Conservation (phyloP, 352 stramenopile species). For the Globisporangium canariense region DNA sequence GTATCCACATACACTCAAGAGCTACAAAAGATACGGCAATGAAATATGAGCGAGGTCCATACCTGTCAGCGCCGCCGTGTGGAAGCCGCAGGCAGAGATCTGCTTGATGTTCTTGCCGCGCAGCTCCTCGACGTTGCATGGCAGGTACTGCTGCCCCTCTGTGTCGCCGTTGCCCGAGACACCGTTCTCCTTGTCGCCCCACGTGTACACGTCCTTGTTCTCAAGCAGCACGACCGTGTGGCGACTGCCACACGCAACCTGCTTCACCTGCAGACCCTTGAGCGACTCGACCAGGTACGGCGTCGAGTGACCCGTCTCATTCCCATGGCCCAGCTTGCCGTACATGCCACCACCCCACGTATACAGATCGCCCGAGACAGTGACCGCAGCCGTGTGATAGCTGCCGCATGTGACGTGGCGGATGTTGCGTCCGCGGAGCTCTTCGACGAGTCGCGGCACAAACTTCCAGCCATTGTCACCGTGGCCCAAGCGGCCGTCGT, state of each 20-base stretch:
- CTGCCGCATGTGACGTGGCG: conserved; percentile 94
- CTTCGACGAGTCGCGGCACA: conserved; percentile 91
- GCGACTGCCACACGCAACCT: conserved; percentile 93
- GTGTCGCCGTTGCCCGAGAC: conserved; percentile 93
- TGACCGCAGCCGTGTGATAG: conserved; percentile 95
- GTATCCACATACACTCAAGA: neutral
- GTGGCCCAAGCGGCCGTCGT: conserved; percentile 89
- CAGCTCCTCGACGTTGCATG: conserved; percentile 88
- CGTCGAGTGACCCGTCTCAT: conserved; percentile 92
- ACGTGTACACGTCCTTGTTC: conserved; percentile 90
- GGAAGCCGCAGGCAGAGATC: conserved; percentile 87
- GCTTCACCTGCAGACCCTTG: conserved; percentile 84
- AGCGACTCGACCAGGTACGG: conserved; percentile 93
- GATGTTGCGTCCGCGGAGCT: conserved; percentile 87
- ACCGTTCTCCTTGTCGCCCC: conserved; percentile 96
- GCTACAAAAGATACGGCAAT: neutral
- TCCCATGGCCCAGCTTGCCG: conserved; percentile 91
- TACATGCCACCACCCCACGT: conserved; percentile 96
- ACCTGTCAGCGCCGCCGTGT: conserved; percentile 78
- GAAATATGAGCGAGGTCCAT: neutral
- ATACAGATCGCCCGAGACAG: conserved; percentile 91
- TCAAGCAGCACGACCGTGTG: conserved; percentile 92
- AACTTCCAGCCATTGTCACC: conserved; percentile 97
- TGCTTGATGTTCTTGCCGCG: conserved; percentile 85
- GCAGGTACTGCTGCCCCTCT: conserved; percentile 94